Base-by-base conservation (phyloP, 306 rosid species). In the Boehmeria nivea region DNA sequence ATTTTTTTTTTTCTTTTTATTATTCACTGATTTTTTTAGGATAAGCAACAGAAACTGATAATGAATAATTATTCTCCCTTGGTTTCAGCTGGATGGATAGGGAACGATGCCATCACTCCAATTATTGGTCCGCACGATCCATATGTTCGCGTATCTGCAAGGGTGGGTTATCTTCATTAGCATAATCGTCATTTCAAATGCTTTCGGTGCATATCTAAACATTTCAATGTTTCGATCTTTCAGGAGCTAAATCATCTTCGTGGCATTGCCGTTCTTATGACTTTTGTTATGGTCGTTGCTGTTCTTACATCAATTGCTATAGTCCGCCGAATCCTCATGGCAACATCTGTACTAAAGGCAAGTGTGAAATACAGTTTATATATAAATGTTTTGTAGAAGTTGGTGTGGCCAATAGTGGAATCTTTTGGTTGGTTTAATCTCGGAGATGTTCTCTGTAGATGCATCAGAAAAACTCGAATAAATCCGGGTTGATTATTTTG, bases 341-440 rank as follows among this genome's bases (percentile, higher is more conserved):
- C 96, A 53, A 87, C 99, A 56, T 87, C 99, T 66, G 99, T 91
- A 48, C 93, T 91, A 0, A 91, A 84, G 96, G 99, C 66, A 76
- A 84, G 96, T 64, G 65, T 65, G 39, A 27, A 57, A 37, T 66
- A 13, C 54, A 46, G n/a, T 20, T 16, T 51, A 15, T 1, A 27
- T 57, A 18, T 48, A 26, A 19, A n/a, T n/a, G n/a, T n/a, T n/a
- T n/a, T n/a, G n/a, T n/a, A n/a, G n/a, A n/a, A n/a, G n/a, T n/a
- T n/a, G n/a, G n/a, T n/a, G n/a, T n/a, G n/a, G n/a, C n/a, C n/a
- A n/a, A n/a, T n/a, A n/a, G n/a, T n/a, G n/a, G n/a, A n/a, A n/a
- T n/a, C n/a, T n/a, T n/a, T n/a, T n/a, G n/a, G n/a, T n/a, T n/a
- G n/a, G n/a, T n/a, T n/a, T n/a, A n/a, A n/a, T n/a, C n/a, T n/a